Evolutionary conservation across 2,329 filamentous ascomycete species (phyloP).

Genomic region (Aspergillus ochraceoroseus): DNA sequence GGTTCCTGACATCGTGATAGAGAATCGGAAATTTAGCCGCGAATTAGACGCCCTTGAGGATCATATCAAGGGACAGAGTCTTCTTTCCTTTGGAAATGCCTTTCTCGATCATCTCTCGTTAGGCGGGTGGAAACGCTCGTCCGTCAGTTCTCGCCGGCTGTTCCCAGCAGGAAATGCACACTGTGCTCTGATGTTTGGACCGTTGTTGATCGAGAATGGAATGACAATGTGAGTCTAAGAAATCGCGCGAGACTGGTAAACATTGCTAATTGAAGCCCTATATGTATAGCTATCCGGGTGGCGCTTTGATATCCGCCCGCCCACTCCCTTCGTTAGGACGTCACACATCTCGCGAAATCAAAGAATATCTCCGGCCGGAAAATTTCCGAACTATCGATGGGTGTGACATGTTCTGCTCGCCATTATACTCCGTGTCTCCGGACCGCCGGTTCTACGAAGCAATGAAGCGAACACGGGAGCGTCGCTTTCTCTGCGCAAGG

Average conservation of each 20-base stretch:
- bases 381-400: constrained; percentile 4
- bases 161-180: constrained; percentile 11
- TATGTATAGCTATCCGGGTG: constrained; percentile 4
- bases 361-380: constrained; percentile 8
- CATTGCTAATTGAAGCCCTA: too few species aligned
- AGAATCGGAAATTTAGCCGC: constrained; percentile 1
- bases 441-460: constrained; percentile 5
- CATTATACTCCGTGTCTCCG: constrained; percentile 8
- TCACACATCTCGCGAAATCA: constrained; percentile 4
- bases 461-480: constrained; percentile 1
- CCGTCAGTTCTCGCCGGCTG: constrained; percentile 3
- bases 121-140: neutral
- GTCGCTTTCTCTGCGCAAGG: constrained; percentile 9
- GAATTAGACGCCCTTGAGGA: constrained; percentile 10
- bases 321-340: constrained; percentile 6
- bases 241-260: too few species aligned
- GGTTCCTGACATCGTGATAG: neutral
- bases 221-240: constrained; percentile 7
- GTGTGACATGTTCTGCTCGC: constrained; percentile 4
- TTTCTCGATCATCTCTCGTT: constrained; percentile 6
- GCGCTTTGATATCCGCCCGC: constrained; percentile 8
- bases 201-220: constrained; percentile 9
- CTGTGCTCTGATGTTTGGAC: constrained; percentile 10
- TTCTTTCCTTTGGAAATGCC: constrained; percentile 10
- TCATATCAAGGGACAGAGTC: constrained; percentile 10